Conservation (phyloP, 2,329 filamentous ascomycete species). For the Exserohilum rostratum region DNA sequence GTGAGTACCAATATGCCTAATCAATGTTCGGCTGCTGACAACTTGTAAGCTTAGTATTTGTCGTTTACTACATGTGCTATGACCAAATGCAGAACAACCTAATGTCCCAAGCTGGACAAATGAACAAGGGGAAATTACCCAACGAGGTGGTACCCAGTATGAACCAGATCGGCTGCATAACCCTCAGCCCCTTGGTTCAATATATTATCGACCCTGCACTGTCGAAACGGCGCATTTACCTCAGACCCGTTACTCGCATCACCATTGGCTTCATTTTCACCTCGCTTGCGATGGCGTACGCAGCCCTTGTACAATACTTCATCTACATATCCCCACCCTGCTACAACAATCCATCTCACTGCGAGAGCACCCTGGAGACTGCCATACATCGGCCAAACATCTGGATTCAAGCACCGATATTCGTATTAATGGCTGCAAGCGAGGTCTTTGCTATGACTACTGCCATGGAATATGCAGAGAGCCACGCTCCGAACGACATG, state of each 20-base stretch:
- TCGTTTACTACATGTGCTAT: slow-evolving; percentile 46
- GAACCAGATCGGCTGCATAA: slow-evolving; percentile 43
- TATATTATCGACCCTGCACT: slow-evolving; percentile 38
- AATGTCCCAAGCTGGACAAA: slow-evolving; percentile 46
- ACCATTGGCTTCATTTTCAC: slow-evolving; percentile 42
- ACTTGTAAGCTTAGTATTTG: slow-evolving; percentile 31
- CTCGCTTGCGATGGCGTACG: slow-evolving; percentile 37
- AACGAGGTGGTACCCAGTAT: slow-evolving; percentile 46
- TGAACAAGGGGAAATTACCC: slow-evolving; percentile 40
- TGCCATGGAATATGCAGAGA: slow-evolving; percentile 53
- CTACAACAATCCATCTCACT: slow-evolving; percentile 45
- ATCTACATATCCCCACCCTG: slow-evolving; percentile 42
- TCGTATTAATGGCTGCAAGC: slow-evolving; percentile 48
- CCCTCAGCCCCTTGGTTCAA: slow-evolving; percentile 41
- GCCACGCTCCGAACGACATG: slow-evolving; percentile 52
- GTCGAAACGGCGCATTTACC: slow-evolving; percentile 31
- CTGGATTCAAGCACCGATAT: slow-evolving; percentile 51
- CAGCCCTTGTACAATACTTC: slow-evolving; percentile 36
- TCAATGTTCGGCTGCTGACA: not conserved
- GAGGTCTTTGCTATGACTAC: slow-evolving; percentile 55
- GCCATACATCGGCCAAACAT: slow-evolving; percentile 46
- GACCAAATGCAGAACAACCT: slow-evolving; percentile 51
- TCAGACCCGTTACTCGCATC: slow-evolving; percentile 40
- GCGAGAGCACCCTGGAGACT: slow-evolving; percentile 19
- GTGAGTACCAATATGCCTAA: not conserved